Base-by-base conservation (phyloP, 1,139 yeast species). In the Magnusiomyces suaveolens region DNA sequence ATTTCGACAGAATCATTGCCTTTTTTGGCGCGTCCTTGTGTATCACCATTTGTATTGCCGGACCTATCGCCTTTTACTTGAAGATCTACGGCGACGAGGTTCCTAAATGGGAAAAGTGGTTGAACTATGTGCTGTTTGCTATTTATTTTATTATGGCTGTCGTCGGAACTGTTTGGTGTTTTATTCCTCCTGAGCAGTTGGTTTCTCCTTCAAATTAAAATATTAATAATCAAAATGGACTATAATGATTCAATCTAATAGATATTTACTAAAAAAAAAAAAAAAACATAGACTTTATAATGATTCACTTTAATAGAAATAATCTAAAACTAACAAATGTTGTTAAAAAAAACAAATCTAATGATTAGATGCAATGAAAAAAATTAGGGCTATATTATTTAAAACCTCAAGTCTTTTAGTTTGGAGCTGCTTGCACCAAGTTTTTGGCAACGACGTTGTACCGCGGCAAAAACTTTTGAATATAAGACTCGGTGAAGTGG, bases 21-120 rank as follows among this genome's bases (percentile, higher is more conserved):
- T 80, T 89, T 53, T 72, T 87, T 61, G 97, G 97, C 2, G 80
- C 92, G 41, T 82, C 89, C 1, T 74, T 90, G 52, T 88, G 96
- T 63, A 85, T 85, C 65, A 76, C 84, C 0, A 83, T 89, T 48
- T 90, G 97, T 66, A 72, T 89, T 57, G 80, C 87, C 2, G 74
- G 88, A 33, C 97, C 97, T 2, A 72, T 86, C n/a, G 64, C 80
- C 47, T 89, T 89, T 68, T 86, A 88, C 66, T 69, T 83, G 60
- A 74, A 73, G 55, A 73, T 86, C 46, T 84, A 83, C 63, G 66
- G 69, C 16, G 71, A 73, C 14, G 77, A 78, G 21, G 66, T 84
- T 48, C 67, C 76, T 3, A 57, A 60, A 1, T 55, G 64, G 41
- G 79, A 79, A 57, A 71, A 60, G 53, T 6, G 68, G 1, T 57